Percentiles rank a stretch among this genome's conserved stretches.
These are phyloP conservation scores for Phytophthora aleatoria DNA, from an alignment of 352 stramenopile genomes.

Conservation along the genomic window DNA sequence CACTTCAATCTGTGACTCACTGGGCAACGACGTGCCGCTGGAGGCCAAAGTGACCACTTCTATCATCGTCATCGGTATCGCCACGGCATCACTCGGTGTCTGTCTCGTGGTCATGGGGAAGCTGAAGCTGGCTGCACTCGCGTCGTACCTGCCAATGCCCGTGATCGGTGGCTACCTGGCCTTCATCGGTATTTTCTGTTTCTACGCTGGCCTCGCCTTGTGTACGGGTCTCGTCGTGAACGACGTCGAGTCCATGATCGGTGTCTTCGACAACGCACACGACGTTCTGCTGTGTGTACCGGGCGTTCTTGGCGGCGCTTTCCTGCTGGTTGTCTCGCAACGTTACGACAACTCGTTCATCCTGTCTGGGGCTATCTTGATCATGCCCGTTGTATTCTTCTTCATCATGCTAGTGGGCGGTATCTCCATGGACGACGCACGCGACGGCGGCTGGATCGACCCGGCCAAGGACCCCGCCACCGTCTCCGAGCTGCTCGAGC, in stretches of 20 bases:
- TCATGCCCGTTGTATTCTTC: slow-evolving; percentile 60
- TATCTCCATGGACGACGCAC: slow-evolving; percentile 11
- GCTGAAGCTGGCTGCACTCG: slow-evolving; percentile 92
- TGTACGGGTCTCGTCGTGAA: slow-evolving; percentile 91
- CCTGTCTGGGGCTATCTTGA: slow-evolving; percentile 79
- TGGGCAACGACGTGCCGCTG: slow-evolving; percentile 60
- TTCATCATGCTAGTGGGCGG: slow-evolving; percentile 10
- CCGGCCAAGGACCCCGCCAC: slow-evolving; percentile 50
- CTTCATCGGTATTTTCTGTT: slow-evolving; percentile 97
- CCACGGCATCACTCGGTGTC: slow-evolving; percentile 90
- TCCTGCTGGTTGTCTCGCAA: slow-evolving; percentile 84
- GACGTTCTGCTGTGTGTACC: slow-evolving; percentile 84
- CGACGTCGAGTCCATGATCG: slow-evolving; percentile 72
- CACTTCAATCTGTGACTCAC: slow-evolving; percentile 79
- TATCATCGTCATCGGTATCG: slow-evolving; percentile 92
- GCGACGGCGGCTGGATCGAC: slow-evolving; percentile 87
- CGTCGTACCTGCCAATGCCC: slow-evolving; percentile 96
- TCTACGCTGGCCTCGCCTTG: slow-evolving; percentile 90
- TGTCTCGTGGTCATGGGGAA: slow-evolving; percentile 93
- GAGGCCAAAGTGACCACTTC: slow-evolving; percentile 92
- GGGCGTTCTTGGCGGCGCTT: slow-evolving; percentile 77
- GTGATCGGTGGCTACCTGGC: slow-evolving; percentile 98
- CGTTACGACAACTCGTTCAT: slow-evolving; percentile 75
- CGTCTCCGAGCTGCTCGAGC: slow-evolving; percentile 68
- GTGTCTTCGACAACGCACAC: slow-evolving; percentile 56